Evolutionary conservation across 2,329 filamentous ascomycete species (phyloP).

Genomic region (Aspergillus uvarum): DNA sequence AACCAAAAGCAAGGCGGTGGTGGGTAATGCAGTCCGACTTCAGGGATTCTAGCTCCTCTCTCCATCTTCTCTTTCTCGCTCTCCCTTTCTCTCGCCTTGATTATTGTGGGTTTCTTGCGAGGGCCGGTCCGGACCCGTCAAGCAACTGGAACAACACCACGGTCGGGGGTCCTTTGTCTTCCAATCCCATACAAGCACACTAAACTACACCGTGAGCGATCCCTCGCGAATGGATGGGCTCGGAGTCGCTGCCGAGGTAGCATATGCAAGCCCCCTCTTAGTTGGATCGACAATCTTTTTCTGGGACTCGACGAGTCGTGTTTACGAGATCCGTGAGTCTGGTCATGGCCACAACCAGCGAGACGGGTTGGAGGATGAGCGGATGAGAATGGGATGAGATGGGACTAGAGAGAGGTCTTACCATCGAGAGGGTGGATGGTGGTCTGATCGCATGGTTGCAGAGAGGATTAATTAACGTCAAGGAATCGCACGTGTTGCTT

Average conservation of each 20-base stretch:
- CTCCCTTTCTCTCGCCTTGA: neutral
- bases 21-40: neutral
- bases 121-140: neutral
- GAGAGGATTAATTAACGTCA: neutral
- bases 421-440: neutral
- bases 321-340: slow-evolving; percentile 5
- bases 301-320: neutral
- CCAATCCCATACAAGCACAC: neutral
- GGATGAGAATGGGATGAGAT: neutral
- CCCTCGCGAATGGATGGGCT: slow-evolving; percentile 12
- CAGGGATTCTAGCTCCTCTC: neutral
- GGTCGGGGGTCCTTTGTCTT: neutral
- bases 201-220: neutral
- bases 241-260: slow-evolving; percentile 22
- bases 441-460: slow-evolving; percentile 2
- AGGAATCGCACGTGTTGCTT: slow-evolving; percentile 16
- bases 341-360: slow-evolving; percentile 2
- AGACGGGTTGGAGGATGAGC: neutral
- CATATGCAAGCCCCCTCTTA: slow-evolving; percentile 23
- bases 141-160: neutral
- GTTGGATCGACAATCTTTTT: slow-evolving; percentile 20
- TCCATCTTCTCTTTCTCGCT: neutral
- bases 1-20: neutral
- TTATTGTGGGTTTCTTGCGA: neutral
- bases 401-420: slow-evolving; percentile 5